Percentiles rank a stretch among this genome's conserved stretches.
These are phyloP conservation scores for Neofusicoccum umdonicola DNA, from an alignment of 2,329 filamentous ascomycete genomes.

Conservation along the genomic window DNA sequence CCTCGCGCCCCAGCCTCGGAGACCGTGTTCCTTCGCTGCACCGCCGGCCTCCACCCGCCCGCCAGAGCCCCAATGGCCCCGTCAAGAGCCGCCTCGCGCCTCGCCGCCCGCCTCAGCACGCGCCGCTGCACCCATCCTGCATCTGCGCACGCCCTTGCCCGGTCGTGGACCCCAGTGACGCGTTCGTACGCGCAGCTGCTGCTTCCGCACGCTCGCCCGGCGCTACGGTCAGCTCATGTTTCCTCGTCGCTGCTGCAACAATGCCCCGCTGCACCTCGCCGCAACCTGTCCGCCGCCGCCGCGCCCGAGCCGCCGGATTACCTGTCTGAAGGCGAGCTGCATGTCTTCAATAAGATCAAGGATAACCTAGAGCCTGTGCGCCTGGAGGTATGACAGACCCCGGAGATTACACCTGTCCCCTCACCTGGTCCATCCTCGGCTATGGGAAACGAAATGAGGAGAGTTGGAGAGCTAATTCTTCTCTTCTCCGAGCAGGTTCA, in stretches of 20 bases:
- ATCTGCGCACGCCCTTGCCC: not conserved
- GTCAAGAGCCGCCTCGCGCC: slow-evolving; percentile 8
- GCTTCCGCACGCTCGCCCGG: not conserved
- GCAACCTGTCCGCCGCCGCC: not conserved
- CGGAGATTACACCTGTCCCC: not conserved
- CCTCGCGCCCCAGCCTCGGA: not conserved
- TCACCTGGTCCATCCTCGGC: not conserved
- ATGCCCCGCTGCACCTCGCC: not conserved
- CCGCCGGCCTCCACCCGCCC: not conserved
- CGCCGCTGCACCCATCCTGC: slow-evolving; percentile 2
- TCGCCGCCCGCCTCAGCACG: not conserved
- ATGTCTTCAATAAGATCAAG: slow-evolving; percentile 48
- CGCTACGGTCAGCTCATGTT: not conserved
- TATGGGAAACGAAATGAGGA: not conserved
- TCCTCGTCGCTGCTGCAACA: not conserved
- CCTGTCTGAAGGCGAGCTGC: slow-evolving; percentile 45
- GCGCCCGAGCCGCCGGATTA: slow-evolving; percentile 44
- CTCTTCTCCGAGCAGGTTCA: slow-evolving; percentile 53
- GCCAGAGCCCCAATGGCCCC: slow-evolving; percentile 5
- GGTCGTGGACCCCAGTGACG: not conserved
- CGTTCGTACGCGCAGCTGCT: not conserved
- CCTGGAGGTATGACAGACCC: slow-evolving; percentile 42
- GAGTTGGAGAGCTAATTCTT: not conserved
- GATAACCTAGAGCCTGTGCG: slow-evolving; percentile 42
- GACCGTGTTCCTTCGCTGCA: not conserved